Evolutionary conservation across 306 rosid genomes (phyloP).

Genomic region (Mimosa bimucronata): DNA sequence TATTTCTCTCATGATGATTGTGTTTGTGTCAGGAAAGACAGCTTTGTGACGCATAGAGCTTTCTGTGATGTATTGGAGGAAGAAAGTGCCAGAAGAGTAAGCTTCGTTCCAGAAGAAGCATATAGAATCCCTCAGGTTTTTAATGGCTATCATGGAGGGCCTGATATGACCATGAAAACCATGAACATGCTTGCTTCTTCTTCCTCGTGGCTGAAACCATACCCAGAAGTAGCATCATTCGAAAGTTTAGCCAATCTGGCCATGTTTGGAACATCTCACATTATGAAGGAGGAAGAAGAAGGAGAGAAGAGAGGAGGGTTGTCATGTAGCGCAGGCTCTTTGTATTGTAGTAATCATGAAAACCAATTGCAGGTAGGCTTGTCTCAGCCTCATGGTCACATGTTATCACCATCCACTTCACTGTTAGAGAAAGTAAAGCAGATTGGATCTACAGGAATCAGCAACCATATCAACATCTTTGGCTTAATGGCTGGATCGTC

Average conservation of each 20-base stretch:
- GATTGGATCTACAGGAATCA: constrained; percentile 62
- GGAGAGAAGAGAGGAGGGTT: constrained; percentile 55
- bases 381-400: constrained; percentile 41
- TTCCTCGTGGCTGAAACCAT: constrained; percentile 51
- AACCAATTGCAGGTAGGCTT: constrained; percentile 18
- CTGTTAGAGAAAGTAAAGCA: constrained; percentile 65
- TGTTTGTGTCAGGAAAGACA: constrained; percentile 68
- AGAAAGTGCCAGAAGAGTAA: constrained; percentile 56
- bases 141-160: constrained; percentile 51
- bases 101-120: constrained; percentile 40
- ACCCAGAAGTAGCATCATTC: constrained; percentile 37
- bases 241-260: constrained; percentile 25
- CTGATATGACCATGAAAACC: constrained; percentile 40
- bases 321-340: constrained; percentile 44
- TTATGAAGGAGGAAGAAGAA: constrained; percentile 55
- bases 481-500: constrained; percentile 35
- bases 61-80: constrained; percentile 84
- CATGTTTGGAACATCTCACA: constrained; percentile 32
- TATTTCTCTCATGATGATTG: background rate
- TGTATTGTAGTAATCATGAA: constrained; percentile 32
- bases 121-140: constrained; percentile 48
- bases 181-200: constrained; percentile 56
- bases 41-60: constrained; percentile 88
- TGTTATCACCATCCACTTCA: constrained; percentile 67
- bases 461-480: constrained; percentile 39